A percentile compares a stretch with the other conserved stretches of the same genome.
Evolutionary conservation across 1,284 basidiomycete genomes (phyloP).

Genomic region (Moniliophthora roreri): DNA sequence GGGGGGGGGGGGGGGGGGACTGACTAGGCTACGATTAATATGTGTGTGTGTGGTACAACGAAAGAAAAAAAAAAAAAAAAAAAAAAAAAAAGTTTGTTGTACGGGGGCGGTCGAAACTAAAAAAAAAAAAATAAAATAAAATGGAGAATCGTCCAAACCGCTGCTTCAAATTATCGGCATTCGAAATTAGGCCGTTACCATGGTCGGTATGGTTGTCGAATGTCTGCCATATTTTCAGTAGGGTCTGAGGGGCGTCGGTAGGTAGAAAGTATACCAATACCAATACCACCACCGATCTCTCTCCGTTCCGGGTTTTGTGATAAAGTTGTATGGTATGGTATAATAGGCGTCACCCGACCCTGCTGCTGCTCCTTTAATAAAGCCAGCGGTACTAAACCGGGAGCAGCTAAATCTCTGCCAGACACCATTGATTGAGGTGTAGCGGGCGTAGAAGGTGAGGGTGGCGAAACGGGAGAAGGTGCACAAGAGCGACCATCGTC

Average conservation of each 20-base stretch:
- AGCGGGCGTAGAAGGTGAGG: conserved; percentile 14
- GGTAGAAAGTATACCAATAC: background rate
- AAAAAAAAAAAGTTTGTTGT: too few species aligned
- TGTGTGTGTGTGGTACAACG: too few species aligned
- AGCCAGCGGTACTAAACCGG: background rate
- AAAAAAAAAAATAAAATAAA: background rate
- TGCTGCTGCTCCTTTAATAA: background rate
- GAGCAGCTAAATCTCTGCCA: background rate
- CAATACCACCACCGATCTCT: too few species aligned
- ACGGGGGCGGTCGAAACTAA: too few species aligned
- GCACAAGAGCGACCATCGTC: conserved; percentile 7
- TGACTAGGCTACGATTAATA: too few species aligned
- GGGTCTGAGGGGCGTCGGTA: background rate
- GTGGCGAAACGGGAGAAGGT: conserved; percentile 13
- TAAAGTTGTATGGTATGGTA: background rate
- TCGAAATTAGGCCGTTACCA: conserved; percentile 1
- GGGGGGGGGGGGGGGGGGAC: too few species aligned
- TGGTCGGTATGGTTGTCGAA: background rate
- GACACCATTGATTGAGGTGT: conserved; percentile 10
- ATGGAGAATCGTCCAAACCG: background rate
- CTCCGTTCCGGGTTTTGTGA: background rate
- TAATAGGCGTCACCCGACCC: background rate
- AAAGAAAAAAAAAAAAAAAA: too few species aligned
- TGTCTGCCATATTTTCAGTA: background rate
- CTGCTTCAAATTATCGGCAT: background rate